Conservation (phyloP, 768 basidiomycete genomes). For the Lepiota subincarnata region DNA sequence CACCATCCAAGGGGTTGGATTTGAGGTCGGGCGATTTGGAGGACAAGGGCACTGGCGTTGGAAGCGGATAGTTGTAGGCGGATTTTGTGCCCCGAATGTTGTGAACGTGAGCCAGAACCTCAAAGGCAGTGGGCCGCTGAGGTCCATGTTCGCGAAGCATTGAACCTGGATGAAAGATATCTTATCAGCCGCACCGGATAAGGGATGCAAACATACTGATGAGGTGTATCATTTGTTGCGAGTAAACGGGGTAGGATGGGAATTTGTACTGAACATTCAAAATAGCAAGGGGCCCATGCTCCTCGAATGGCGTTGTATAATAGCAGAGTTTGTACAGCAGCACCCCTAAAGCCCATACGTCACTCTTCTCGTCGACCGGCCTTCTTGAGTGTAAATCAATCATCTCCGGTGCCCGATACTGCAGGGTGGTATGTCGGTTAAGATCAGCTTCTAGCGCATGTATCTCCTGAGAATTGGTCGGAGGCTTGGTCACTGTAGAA, state of each 20-base stretch:
- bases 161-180: slow-evolving; percentile 48
- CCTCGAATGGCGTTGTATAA: slow-evolving; percentile 99
- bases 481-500: slow-evolving; percentile 69
- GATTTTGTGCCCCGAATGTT: slow-evolving; percentile 84
- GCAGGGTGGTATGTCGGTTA: slow-evolving; percentile 92
- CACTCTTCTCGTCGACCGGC: slow-evolving; percentile 89
- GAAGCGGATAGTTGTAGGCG: slow-evolving; percentile 63
- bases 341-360: slow-evolving; percentile 97
- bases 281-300: slow-evolving; percentile 94
- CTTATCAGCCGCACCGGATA: slow-evolving; percentile 7
- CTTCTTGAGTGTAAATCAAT: slow-evolving; percentile 83
- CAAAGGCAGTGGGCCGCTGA: slow-evolving; percentile 84
- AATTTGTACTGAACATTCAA: slow-evolving; percentile 94
- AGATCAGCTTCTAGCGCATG: slow-evolving; percentile 86
- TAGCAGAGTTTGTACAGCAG: slow-evolving; percentile 98
- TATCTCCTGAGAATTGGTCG: slow-evolving; percentile 78
- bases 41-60: slow-evolving; percentile 42
- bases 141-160: slow-evolving; percentile 92
- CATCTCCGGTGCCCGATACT: slow-evolving; percentile 99
- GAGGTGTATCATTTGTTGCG: slow-evolving; percentile 71
- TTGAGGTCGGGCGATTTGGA: slow-evolving; percentile 30
- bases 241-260: slow-evolving; percentile 86
- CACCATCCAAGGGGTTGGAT: slow-evolving; percentile 20
- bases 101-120: slow-evolving; percentile 80
- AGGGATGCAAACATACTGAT: slow-evolving; percentile 56